Evolutionary conservation across 73 alveolate genomes (phyloP), one percentile per base, ranked within the genome.

Genomic region (Paramecium biaurelia): DNA sequence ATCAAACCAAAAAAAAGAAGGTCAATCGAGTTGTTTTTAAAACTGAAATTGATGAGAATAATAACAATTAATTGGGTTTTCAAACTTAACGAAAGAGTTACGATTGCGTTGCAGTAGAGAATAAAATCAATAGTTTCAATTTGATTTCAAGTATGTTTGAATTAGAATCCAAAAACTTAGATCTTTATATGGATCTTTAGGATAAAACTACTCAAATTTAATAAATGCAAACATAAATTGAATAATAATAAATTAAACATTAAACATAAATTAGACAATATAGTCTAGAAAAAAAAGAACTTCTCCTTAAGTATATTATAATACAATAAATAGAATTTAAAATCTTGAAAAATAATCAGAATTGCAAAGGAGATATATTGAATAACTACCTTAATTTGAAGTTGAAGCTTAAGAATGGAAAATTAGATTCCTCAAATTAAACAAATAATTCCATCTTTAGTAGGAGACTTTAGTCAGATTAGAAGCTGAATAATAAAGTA

Each of bases 401-500:
- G 28, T 63, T 63, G 84, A 63, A 63, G 84, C 45, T 12, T 14
- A 63, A 26, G 84, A 63, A 24, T 63, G 84, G 84, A 63, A 63
- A 32, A 63, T 15, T 26, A 63, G 45, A 63, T 63, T 63, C 45
- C 45, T 63, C 8, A 26, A 63, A 63, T 63, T 63, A 26, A 63
- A 63, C 11, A 26, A 32, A 12, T 32, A 26, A 63, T 63, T 63
- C 26, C 84, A 63, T 7, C 24, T 14, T 26, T 63, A 63, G 26
- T 7, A 63, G 28, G 84, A 63, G 45, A 63, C 18, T 2, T 63
- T 63, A n/a, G 41, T 30, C 45, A 21, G 84, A 26, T 30, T 63
- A 30, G 84, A 63, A 26, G 84, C 84, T 2, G 84, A 63, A 18
- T 12, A 63, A 30, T 24, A 63, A n/a, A 28, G 84, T 6, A 63